Base-by-base conservation (phyloP, 768 basidiomycete genomes). In the Tricholoma bakamatsutake region DNA sequence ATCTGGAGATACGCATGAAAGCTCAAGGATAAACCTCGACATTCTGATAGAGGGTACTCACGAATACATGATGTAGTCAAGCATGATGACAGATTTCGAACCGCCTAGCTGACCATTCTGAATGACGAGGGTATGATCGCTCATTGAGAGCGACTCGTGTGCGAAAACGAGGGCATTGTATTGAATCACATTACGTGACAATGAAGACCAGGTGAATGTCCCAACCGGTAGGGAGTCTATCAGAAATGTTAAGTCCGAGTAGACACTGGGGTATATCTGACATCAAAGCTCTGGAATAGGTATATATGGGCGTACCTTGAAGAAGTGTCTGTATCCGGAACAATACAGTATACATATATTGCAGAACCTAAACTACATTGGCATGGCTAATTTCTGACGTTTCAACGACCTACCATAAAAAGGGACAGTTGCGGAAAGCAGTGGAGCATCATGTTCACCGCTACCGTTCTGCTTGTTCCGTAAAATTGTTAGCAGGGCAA, bases 51-150 rank as follows among this genome's bases (percentile, higher is more conserved):
- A 27, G 15, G 18, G 12, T 45, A 55, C 71, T 39, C 49, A 75
- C 76, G 72, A 65, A 59, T 78, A 78, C 10, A 75, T 60, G 52
- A 78, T 69, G 35, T 68, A 67, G 61, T 78, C 77, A 5, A 79
- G 59, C 21, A 75, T 56, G 1, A 71, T 48, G 2, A 71, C 58
- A 1, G 75, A 70, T 15, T 60, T 61, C 34, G 49, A 47, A 7
- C 68, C 71, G 37, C 58, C 61, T 21, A 55, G 40, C 37, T 66
- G 62, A 8, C 74, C 73, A 50, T 71, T 75, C 27, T 67, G 65
- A 9, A 77, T 61, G 4, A 61, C 63, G 18, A 76, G 60, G 10
- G 60, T 67, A 56, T 76, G 75, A 2, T 50, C 28, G 6, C 63
- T 68, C 10, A 61, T 54, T 1, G 60, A 42, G 13, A 79, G 59